Percentiles rank a stretch among this genome's conserved stretches.
phyloP scores from a whole-genome alignment of 805 yeast species.

The Candida railenensis region DNA sequence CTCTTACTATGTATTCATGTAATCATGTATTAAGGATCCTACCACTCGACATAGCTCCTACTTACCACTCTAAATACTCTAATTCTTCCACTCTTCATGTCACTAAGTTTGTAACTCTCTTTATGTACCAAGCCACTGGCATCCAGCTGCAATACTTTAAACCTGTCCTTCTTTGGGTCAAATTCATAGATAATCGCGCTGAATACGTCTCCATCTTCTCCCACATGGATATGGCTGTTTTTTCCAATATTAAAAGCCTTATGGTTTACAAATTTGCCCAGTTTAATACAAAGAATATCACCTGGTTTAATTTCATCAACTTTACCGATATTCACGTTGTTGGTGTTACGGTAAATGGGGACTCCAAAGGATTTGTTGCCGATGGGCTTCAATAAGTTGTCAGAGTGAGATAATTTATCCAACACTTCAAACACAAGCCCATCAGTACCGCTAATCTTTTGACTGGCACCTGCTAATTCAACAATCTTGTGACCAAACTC shows the following conservation, averaged over 20 bases:
- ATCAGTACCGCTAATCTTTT: conserved; percentile 12
- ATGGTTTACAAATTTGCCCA: conserved; percentile 71
- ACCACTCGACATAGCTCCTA: conserved; percentile 75
- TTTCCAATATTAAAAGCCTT: conserved; percentile 41
- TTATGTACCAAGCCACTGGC: conserved; percentile 50
- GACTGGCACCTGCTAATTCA: conserved; percentile 25
- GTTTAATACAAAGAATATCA: conserved; percentile 74
- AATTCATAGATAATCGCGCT: conserved; percentile 68
- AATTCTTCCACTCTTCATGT: conserved; percentile 75
- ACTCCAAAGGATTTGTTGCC: conserved; percentile 74
- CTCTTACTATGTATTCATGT: neutral
- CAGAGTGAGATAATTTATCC: conserved; percentile 15
- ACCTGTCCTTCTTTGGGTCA: conserved; percentile 70
- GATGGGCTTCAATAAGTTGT: conserved; percentile 46
- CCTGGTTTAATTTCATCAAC: conserved; percentile 74
- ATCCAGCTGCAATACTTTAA: conserved; percentile 63
- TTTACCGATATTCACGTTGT: conserved; percentile 42
- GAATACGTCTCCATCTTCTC: conserved; percentile 45
- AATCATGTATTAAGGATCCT: neutral
- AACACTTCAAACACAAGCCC: conserved; percentile 18
- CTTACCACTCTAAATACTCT: conserved; percentile 80
- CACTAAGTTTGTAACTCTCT: conserved; percentile 65
- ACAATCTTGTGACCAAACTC: conserved; percentile 53
- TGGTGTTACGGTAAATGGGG: conserved; percentile 55
- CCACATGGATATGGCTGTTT: conserved; percentile 48